Percentiles rank a stretch among this genome's conserved stretches.
Evolutionary conservation across 306 rosid genomes (phyloP).

Genomic region (Citrullus amarus): DNA sequence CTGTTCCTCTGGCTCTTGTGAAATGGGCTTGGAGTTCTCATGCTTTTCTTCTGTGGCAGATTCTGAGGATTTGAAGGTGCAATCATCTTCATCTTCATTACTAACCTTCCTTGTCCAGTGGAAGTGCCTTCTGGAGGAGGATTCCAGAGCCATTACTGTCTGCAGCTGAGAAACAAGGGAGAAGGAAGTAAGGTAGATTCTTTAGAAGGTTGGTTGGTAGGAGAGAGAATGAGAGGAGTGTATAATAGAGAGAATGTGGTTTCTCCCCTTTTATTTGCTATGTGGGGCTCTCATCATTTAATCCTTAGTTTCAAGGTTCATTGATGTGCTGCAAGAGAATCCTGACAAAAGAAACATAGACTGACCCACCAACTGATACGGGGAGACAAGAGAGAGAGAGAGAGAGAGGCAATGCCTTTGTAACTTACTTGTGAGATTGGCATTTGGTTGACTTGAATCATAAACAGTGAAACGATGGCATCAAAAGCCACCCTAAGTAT

Average conservation of each 20-base stretch:
- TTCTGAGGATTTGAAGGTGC: conserved; percentile 33
- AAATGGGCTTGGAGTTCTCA: conserved; percentile 15
- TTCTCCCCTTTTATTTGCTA: conserved; percentile 29
- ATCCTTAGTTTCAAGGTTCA: conserved; percentile 28
- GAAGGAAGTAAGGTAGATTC: conserved; percentile 15
- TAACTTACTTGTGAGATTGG: conserved; percentile 70
- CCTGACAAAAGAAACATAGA: conserved; percentile 86
- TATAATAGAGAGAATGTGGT: conserved; percentile 9
- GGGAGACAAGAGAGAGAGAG: conserved; percentile 41
- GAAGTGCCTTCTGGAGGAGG: conserved; percentile 88
- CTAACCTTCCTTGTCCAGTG: conserved; percentile 88
- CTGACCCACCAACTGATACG: conserved; percentile 75
- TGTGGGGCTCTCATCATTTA: conserved; percentile 28
- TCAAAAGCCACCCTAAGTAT: neutral
- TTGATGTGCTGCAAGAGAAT: conserved; percentile 54
- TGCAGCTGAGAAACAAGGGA: conserved; percentile 32
- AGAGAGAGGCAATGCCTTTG: conserved; percentile 57
- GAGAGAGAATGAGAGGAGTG: neutral
- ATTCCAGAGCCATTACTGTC: conserved; percentile 48
- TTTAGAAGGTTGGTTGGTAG: conserved; percentile 18
- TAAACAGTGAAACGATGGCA: conserved; percentile 17
- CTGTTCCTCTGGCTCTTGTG: conserved; percentile 7
- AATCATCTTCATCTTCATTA: conserved; percentile 44
- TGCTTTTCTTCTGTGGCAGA: conserved; percentile 20
- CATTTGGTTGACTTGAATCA: conserved; percentile 44